Conservation (phyloP, 805 yeast genomes). For the Yarrowia bubula region DNA sequence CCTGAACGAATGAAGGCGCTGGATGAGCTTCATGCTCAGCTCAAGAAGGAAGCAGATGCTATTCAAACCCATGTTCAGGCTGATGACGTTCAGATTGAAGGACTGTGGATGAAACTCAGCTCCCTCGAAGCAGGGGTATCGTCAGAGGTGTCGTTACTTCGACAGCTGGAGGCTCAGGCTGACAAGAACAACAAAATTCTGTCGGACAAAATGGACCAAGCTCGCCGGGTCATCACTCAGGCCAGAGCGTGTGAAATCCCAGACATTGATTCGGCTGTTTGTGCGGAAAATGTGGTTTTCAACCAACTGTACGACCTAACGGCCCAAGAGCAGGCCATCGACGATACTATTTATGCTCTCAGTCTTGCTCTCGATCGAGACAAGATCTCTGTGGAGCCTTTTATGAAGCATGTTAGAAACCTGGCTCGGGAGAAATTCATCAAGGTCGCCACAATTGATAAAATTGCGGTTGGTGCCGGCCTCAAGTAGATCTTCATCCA, state of each 20-base stretch:
- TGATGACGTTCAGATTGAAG: conserved; percentile 36
- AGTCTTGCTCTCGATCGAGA: conserved; percentile 55
- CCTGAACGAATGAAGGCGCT: conserved; percentile 40
- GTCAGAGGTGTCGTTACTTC: conserved; percentile 40
- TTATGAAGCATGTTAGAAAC: conserved; percentile 50
- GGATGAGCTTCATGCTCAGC: conserved; percentile 32
- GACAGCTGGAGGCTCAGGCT: conserved; percentile 35
- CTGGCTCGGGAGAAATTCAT: conserved; percentile 65
- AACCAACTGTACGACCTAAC: conserved; percentile 63
- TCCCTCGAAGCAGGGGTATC: conserved; percentile 39
- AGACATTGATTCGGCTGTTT: conserved; percentile 46
- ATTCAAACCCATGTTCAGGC: conserved; percentile 34
- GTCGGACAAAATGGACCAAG: conserved; percentile 36
- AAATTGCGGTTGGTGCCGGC: conserved; percentile 38
- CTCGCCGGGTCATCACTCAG: conserved; percentile 39
- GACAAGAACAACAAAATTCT: conserved; percentile 38
- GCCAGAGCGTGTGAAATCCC: conserved; percentile 40
- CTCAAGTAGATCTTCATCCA: conserved; percentile 22
- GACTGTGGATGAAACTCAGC: conserved; percentile 43
- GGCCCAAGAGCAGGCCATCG: conserved; percentile 66
- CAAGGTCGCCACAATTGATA: conserved; percentile 47
- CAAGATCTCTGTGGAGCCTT: conserved; percentile 44
- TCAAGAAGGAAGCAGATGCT: conserved; percentile 35
- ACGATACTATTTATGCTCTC: conserved; percentile 62
- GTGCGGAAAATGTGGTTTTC: conserved; percentile 53